phyloP scores from a whole-genome alignment of 78 protist species.

The Anaeramoeba ignava region DNA sequence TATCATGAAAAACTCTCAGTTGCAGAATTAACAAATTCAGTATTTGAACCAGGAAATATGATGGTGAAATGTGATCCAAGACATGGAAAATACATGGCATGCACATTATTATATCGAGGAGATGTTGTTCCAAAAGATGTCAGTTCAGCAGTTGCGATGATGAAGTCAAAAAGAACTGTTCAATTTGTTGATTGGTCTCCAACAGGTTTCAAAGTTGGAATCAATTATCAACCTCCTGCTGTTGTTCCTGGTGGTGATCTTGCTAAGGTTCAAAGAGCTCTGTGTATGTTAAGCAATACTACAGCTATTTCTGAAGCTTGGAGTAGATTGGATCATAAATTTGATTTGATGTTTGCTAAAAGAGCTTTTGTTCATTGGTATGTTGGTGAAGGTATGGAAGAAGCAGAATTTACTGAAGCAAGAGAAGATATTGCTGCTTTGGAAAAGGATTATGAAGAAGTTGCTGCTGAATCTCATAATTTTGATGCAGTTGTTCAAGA shows the following conservation, averaged over 20 bases:
- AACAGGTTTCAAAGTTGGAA: constrained; percentile 90
- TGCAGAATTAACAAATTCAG: constrained; percentile 90
- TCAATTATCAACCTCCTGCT: constrained; percentile 90
- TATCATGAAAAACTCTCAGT: constrained; percentile 90
- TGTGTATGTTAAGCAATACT: constrained; percentile 86
- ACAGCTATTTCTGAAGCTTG: constrained; percentile 95
- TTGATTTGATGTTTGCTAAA: constrained; percentile 94
- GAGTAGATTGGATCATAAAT: constrained; percentile 78
- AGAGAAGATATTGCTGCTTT: constrained; percentile 79
- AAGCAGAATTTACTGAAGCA: constrained; percentile 98
- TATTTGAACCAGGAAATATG: constrained; percentile 86
- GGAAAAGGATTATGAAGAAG: no score
- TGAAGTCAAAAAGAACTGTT: constrained; percentile 92
- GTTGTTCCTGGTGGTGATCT: constrained; percentile 94
- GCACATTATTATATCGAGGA: constrained; percentile 97
- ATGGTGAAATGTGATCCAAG: constrained; percentile 97
- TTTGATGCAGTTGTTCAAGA: no score
- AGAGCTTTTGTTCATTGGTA: constrained; percentile 98
- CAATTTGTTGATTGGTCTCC: constrained; percentile 97
- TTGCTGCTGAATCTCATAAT: no score
- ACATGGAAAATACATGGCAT: constrained; percentile 97
- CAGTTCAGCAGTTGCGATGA: constrained; percentile 83
- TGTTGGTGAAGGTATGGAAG: constrained; percentile 99
- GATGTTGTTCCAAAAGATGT: constrained; percentile 98
- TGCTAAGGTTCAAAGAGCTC: constrained; percentile 90